Conservation (phyloP, 345 rosid genomes). For the Clarkia xantiana region DNA sequence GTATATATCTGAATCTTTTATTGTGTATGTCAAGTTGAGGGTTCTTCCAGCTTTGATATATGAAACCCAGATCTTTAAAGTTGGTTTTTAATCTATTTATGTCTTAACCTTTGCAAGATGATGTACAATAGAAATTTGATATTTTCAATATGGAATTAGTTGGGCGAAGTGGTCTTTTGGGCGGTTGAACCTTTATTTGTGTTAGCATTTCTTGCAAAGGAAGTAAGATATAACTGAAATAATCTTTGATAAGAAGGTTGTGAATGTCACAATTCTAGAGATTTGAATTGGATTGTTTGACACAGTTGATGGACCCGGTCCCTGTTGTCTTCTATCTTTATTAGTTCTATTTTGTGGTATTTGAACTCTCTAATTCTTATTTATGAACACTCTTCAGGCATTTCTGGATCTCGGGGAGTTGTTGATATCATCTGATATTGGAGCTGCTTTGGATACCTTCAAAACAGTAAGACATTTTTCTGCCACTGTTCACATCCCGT, state of each 20-base stretch:
- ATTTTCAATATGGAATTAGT: not conserved
- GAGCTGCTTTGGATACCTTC: slow-evolving; percentile 84
- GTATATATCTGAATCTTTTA: not conserved
- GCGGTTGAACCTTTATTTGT: too few relatives aligned
- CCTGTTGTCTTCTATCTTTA: slow-evolving; percentile 3
- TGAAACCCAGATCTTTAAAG: not conserved
- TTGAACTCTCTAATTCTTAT: not conserved
- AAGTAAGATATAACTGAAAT: too few relatives aligned
- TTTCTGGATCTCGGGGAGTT: slow-evolving; percentile 86
- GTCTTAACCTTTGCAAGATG: not conserved
- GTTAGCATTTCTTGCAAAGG: too few relatives aligned
- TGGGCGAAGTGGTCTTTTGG: too few relatives aligned
- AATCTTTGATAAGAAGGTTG: too few relatives aligned
- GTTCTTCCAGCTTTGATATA: not conserved
- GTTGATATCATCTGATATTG: slow-evolving; percentile 65
- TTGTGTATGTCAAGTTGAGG: not conserved
- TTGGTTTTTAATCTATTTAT: not conserved
- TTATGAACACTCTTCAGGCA: slow-evolving; percentile 37
- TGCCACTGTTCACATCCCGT: not conserved
- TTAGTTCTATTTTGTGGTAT: slow-evolving; percentile 8
- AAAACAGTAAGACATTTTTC: slow-evolving; percentile 43
- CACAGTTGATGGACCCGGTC: not conserved
- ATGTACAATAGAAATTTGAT: not conserved
- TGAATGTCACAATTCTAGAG: too few relatives aligned
- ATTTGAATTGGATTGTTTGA: not conserved